Evolutionary conservation across 83 land plant genomes (phyloP), one percentile per base, ranked within the genome.

Genomic region (Diphasiastrum complanatum): DNA sequence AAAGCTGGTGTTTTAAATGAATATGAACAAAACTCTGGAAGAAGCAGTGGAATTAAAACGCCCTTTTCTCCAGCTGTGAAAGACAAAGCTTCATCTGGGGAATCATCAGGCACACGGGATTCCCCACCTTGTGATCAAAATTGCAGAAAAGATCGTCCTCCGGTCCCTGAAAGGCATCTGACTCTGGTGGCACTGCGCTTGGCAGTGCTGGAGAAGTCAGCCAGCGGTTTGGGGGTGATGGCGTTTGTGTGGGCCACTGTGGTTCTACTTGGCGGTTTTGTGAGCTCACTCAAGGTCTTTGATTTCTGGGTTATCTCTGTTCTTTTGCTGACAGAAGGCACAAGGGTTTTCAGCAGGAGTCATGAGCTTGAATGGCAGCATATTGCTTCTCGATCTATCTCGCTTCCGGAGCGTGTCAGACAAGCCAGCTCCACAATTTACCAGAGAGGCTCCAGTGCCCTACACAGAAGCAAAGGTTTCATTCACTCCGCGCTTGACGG

Each of bases 291-390:
- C 8, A 78, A 69, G 5, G 52, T 26, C 34, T 60, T 45, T 0
- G 90, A 91, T 52, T 91, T 91, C 71, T 87, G 84, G 90, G 50
- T 78, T 72, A 73, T 91, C 38, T 77, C 97, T 14, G 46, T 74
- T 5, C 76, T 91, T 23, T 70, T 91, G 31, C 10, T 91, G 26
- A 85, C 79, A 10, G 97, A 87, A 54, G 83, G 97, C 6, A 47
- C 87, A 0, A 48, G 97, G 12, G 68, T 91, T 16, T 87, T 84
- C 70, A 72, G 83, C 78, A 36, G 87, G 27, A 82, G 85, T 70
- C 86, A 79, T 51, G 97, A 91, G 73, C 87, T 91, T 0, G 85
- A 87, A 36, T 91, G 97, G 97, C 97, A 91, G 49, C 90, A 82
- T 33, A 82, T 76, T 36, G 71, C 86, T 0, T 74, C 87, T 0